Base-by-base conservation (phyloP, 2,329 filamentous ascomycete species). In the Aspergillus brasiliensis region DNA sequence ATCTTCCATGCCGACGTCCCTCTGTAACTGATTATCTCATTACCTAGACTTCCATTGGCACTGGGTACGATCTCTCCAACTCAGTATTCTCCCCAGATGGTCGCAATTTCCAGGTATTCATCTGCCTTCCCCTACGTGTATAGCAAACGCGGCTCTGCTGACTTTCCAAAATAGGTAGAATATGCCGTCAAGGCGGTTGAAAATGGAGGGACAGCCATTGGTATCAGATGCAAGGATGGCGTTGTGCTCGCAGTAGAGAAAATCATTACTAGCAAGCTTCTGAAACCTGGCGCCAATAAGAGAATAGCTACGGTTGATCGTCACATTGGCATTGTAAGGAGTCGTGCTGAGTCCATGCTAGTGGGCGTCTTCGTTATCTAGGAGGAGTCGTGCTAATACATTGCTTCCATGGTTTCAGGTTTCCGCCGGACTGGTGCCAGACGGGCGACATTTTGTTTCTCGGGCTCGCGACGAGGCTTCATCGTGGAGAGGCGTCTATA, bases 81-180 rank as follows among this genome's bases (percentile, higher is more conserved):
- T 98, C 95, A 75, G 96, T 98, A 83, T 99, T 98, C 85, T 98
- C 95, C 51, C 95, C 95, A 68, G 95, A 99, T 82, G 95, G 95
- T 76, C 91, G 95, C 71, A 99, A 99, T 80, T 99, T 99, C 80
- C 95, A 99, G 81, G 92, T 96, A 75, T 64, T 57, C 10, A 46
- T 51, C 23, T 17, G 52, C 31, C 25, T 11, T 10, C 21, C 25
- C 28, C 17, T 17, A 53, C 19, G 11, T 5, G n/a, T 27, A 40
- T 10, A 23, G n/a, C 13, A 27, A n/a, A 40, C 6, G 10, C 38
- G 48, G 27, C 31, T 13, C 7, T 57, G 38, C 66, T 72, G 15
- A 71, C 60, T 4, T 60, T 51, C n/a, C 34, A 15, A 53, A 48
- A 27, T 69, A 86, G 84, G 87, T 89, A 79, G 95, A 99, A 85